Base-by-base conservation (phyloP, 2,329 filamentous ascomycete genomes). In the Mollisiaceae sp. region DNA sequence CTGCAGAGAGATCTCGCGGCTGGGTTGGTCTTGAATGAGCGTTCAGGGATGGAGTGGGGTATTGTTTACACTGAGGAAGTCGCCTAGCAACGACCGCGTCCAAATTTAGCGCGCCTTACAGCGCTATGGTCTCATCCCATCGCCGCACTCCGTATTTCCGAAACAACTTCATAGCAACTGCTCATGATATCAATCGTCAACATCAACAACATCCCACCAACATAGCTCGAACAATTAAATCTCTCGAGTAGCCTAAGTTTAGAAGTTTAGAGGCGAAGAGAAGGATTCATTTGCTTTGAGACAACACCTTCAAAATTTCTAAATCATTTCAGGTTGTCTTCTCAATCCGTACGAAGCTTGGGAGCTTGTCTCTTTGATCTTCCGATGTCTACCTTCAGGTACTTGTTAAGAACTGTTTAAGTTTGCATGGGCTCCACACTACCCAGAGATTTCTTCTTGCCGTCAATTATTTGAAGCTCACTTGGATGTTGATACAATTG, bases 11-110 rank as follows among this genome's bases (percentile, higher is more conserved):
- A 50, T 63, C 61, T 62, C 35, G 39, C 63, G 56, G 41, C 20
- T 61, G 60, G 36, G 47, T 57, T 50, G 63, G 52, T 63, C 36
- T 57, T 63, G 50, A 57, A 64, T 65, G 66, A 62, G 56, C 36
- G 41, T 58, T 60, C 11, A 24, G 58, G 61, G 63, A 64, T 63
- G 41, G 47, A 14, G 52, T 59, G 50, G 63, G 59, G 43, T 68
- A 32, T 68, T 68, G 63, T 68, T 68, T 63, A 68, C 63, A 35
- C 36, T 32, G 24, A 41, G 62, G 39, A 63, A 47, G 39, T n/a
- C 45, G 52, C 63, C 39, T 59, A 59, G 63, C 63, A 63, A 65
- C 63, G 45, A 43, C 38, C 56, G 52, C 39, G 45, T 54, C 9
- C n/a, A 22, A 57, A 14, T 57, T 36, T 57, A 57, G 55, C 55